Evolutionary conservation across 2,329 filamentous ascomycete genomes (phyloP), one percentile per base, ranked within the genome.

Genomic region (Phialocephala sp.): DNA sequence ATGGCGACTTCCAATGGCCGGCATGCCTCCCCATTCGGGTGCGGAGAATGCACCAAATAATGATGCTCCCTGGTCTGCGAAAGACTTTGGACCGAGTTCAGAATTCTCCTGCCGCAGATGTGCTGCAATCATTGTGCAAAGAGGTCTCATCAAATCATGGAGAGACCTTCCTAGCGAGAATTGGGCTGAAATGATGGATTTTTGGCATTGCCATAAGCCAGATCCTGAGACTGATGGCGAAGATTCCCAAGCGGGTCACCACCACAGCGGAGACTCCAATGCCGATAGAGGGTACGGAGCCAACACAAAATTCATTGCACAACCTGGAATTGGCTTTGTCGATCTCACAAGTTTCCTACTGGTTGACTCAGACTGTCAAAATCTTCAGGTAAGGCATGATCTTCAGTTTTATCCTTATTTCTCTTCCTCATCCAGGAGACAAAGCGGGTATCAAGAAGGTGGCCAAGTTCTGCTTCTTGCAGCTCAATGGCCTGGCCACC

Each of bases 111-210:
- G 78, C 68, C 81, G 41, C 64, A 75, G 18, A 74, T 90, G 72
- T 63, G 70, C 35, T 83, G 83, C 72, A 77, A 82, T 65, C 61
- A 70, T 68, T 84, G 82, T 76, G 59, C 69, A 54, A 65, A 74
- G 18, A 2, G 79, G 76, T 8, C 71, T 60, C 3, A 80, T 87
- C 8, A 79, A 77, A 45, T 77, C 80, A 43, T 99, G 95, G 94
- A 97, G 94, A 79, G 93, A 99, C 75, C 81, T 99, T 20, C 95
- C 95, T 0, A 97, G 93, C 75, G 93, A 97, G 73, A 94, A 97
- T 74, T 99, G 95, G 95, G 96, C 95, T 0, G 95, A 99, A 80
- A 97, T 99, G 94, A 99, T 99, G 95, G 96, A 99, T 77, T 97
- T 99, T 72, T 99, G 95, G 95, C 96, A 99, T 78, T 99, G 95